Base-by-base conservation (phyloP, 2,329 filamentous ascomycete species). In the Sporothrix phasma region DNA sequence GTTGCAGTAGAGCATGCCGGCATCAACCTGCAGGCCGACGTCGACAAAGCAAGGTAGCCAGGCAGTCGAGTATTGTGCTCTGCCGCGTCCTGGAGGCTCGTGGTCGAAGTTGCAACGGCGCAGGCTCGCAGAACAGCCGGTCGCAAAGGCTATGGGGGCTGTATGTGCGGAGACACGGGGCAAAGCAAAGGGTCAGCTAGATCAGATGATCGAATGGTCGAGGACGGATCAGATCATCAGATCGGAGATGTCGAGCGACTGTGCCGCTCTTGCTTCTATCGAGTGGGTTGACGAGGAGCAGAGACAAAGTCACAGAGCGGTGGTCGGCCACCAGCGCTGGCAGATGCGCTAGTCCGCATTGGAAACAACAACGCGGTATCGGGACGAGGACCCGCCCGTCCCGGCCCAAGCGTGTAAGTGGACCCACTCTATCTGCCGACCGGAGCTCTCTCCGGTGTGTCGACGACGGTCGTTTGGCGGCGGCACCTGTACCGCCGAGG, bases 381-480 rank as follows among this genome's bases (percentile, higher is more conserved):
- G 37, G 43, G 37, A 22, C 54, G 53, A 34, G 53, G 54, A 34
- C 54, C 54, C 54, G 43, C 54, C 24, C 29, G 31, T 22, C n/a
- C 22, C 54, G 37, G 54, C 37, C 54, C n/a, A 29, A 39, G 34
- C 37, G 53, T 58, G 34, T 26, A 58, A 43, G 54, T 58, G 37
- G 37, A 29, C 15, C 53, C 54, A 58, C 54, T 43, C n/a, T 24
- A 31, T 26, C 37, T 54, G 37, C 54, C 54, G 54, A 58, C 54
- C 15, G 6, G 13, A 43, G 13, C 3, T 3, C n/a, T 34, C 17
- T 29, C 37, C 31, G n/a, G n/a, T 0, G 93, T 97, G 74, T 97
- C 93, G 3, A 96, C 85, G 1, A 97, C 93, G 24, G 74, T 75
- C 5, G 91, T 88, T 74, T 89, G 88, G 66, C 80, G 0, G 89